phyloP scores from a whole-genome alignment of 176 grass and related monocot species.

The Saccharum officinarum region DNA sequence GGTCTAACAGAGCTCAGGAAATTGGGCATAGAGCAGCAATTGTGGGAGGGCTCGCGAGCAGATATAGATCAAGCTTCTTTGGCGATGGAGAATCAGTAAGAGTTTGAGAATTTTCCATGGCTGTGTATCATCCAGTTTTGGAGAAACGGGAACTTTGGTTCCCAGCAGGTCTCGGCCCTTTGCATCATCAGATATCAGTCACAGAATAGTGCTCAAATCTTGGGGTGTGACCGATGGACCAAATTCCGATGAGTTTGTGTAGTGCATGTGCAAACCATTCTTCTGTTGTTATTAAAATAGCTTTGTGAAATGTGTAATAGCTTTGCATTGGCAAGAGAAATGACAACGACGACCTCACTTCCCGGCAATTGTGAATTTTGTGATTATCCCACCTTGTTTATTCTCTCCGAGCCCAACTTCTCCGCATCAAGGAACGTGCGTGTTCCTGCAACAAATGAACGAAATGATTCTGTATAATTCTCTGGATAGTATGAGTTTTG shows the following conservation, averaged over 20 bases:
- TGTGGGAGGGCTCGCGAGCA: slow-evolving; percentile 84
- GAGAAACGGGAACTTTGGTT: slow-evolving; percentile 30
- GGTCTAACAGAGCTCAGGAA: slow-evolving; percentile 91
- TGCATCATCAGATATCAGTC: slow-evolving; percentile 2
- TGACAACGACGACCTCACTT: slow-evolving; percentile 15
- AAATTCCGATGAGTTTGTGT: slow-evolving; percentile 37
- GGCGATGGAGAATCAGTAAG: slow-evolving; percentile 47
- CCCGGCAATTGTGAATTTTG: slow-evolving; percentile 55
- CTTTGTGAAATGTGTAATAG: slow-evolving; percentile 49
- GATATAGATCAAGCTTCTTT: slow-evolving; percentile 72
- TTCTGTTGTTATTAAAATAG: slow-evolving; percentile 42
- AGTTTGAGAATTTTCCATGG: slow-evolving; percentile 10
- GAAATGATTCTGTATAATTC: neutral
- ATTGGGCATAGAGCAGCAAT: slow-evolving; percentile 74
- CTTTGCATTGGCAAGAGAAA: slow-evolving; percentile 19
- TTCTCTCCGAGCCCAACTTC: neutral
- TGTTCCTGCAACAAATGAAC: neutral
- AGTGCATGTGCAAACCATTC: slow-evolving; percentile 18
- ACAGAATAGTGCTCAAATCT: neutral
- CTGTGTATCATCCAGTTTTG: slow-evolving; percentile 44
- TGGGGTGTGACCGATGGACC: slow-evolving; percentile 18
- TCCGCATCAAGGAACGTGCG: neutral
- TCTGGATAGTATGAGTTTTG: neutral
- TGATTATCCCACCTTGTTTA: slow-evolving; percentile 28
- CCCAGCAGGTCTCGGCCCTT: slow-evolving; percentile 16